Evolutionary conservation across 2,329 filamentous ascomycete species (phyloP).

Genomic region (Trichoderma oligosporum): DNA sequence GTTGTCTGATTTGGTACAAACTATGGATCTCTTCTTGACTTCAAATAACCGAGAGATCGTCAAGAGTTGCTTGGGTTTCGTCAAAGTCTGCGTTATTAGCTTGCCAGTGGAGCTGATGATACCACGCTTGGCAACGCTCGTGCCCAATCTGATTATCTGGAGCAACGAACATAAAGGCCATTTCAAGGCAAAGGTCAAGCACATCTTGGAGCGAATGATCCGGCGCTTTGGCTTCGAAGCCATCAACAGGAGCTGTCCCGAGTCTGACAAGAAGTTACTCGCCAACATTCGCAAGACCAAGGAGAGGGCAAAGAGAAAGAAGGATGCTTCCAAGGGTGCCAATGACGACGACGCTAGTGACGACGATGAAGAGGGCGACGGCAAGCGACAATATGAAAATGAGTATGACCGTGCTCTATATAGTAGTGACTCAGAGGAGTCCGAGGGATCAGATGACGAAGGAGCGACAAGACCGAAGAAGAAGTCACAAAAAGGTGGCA

Average conservation of each 20-base stretch:
- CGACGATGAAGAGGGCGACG: slow-evolving; percentile 46
- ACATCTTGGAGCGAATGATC: slow-evolving; percentile 92
- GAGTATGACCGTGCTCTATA: slow-evolving; percentile 97
- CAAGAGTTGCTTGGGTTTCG: slow-evolving; percentile 87
- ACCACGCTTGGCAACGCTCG: slow-evolving; percentile 69
- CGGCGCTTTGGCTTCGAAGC: slow-evolving; percentile 81
- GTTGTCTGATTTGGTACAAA: slow-evolving; percentile 80
- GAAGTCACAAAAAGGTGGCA: slow-evolving; percentile 57
- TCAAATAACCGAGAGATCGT: slow-evolving; percentile 98
- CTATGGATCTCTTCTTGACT: slow-evolving; percentile 92
- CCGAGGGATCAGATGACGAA: slow-evolving; percentile 55
- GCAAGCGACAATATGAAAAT: slow-evolving; percentile 69
- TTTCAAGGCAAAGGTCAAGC: slow-evolving; percentile 96
- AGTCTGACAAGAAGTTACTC: slow-evolving; percentile 84
- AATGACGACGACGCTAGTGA: slow-evolving; percentile 55
- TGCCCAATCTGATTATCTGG: slow-evolving; percentile 93
- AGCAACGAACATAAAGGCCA: slow-evolving; percentile 97
- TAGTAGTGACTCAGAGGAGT: slow-evolving; percentile 65
- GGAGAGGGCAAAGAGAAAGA: slow-evolving; percentile 86
- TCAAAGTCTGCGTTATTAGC: slow-evolving; percentile 90
- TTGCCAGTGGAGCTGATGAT: slow-evolving; percentile 75
- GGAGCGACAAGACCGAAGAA: slow-evolving; percentile 41
- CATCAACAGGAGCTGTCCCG: slow-evolving; percentile 76
- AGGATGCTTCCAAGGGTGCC: slow-evolving; percentile 61
- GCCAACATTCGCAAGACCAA: slow-evolving; percentile 93